Base-by-base conservation (phyloP, 345 rosid species). In the Pistacia atlantica region DNA sequence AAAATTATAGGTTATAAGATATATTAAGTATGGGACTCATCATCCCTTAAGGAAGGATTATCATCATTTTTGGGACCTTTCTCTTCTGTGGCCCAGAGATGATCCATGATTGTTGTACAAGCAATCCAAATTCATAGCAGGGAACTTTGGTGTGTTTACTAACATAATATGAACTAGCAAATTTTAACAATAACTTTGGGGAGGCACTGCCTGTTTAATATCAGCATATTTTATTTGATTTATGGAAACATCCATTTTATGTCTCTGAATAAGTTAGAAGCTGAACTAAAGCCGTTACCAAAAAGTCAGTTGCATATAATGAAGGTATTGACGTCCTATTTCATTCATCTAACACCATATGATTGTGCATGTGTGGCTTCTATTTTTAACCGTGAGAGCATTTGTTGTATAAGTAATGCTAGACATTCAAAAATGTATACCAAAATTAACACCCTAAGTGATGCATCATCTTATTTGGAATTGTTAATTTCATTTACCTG, bases 21-120 rank as follows among this genome's bases (percentile, higher is more conserved):
- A 17, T 49, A 62, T 51, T n/a, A 46, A 14, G 58, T 8, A 52
- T 8, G 9, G 46, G 51, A 65, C 57, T 69, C 59, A 33, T 48
- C 38, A 72, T 51, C 49, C 49, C 45, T 51, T 69, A 22, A 45
- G 70, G 55, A 73, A 67, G 11, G 25, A 72, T 18, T 33, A 20
- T 69, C 42, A 54, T 73, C 11, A 55, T 70, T 49, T 31, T 72
- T 51, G 51, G 66, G 59, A 16, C 58, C 28, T 65, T 69, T 42
- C 74, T 45, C 73, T 71, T 72, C 49, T 37, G 18, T 68, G 73
- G 42, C 61, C 59, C 69, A 33, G 67, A 37, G 35, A 66, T 75
- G 75, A 65, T 71, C 62, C 45, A 22, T 54, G 8, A 33, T n/a
- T 18, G 58, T 46, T 58, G 37, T 31, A 75, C 54, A 22, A 65